A percentile compares a stretch with the other conserved stretches of the same genome.
Conservation (phyloP, 345 rosid genomes). For the Firmiana major region DNA sequence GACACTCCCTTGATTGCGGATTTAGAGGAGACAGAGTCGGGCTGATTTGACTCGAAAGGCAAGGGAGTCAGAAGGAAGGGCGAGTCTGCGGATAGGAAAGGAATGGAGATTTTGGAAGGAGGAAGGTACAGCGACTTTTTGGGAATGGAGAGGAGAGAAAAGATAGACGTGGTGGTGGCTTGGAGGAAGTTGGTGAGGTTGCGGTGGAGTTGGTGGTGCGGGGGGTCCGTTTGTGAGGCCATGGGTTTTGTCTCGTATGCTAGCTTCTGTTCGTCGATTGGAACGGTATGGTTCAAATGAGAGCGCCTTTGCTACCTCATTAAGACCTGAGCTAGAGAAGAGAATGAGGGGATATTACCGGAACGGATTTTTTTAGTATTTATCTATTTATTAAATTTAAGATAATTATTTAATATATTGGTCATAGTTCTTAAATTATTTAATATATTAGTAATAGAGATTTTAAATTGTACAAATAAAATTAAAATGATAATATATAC, state of each 20-base stretch:
- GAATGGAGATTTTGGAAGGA: constrained; percentile 47
- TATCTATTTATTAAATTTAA: no score
- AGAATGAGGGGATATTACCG: no score
- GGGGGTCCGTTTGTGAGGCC: constrained; percentile 42
- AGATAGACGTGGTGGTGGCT: constrained; percentile 35
- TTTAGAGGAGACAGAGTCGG: constrained; percentile 44
- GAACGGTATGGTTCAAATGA: background rate
- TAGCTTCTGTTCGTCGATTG: background rate
- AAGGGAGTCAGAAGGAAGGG: constrained; percentile 19
- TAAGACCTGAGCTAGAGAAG: no score
- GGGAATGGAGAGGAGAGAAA: constrained; percentile 38
- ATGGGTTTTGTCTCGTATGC: constrained; percentile 15
- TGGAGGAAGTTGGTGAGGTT: constrained; percentile 41
- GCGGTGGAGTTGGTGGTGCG: constrained; percentile 31
- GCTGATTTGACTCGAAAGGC: constrained; percentile 28
- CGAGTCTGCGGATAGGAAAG: constrained; percentile 43
- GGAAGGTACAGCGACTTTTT: constrained; percentile 29
- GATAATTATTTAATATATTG: no score
- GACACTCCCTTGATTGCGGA: constrained; percentile 41
- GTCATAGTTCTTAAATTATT: no score
- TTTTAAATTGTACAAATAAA: no score
- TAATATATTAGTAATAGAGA: no score
- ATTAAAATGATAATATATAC: no score
- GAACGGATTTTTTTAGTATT: no score
- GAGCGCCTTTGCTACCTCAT: background rate